Evolutionary conservation across 2,329 filamentous ascomycete genomes (phyloP).

Genomic region (Aspergillus niger): DNA sequence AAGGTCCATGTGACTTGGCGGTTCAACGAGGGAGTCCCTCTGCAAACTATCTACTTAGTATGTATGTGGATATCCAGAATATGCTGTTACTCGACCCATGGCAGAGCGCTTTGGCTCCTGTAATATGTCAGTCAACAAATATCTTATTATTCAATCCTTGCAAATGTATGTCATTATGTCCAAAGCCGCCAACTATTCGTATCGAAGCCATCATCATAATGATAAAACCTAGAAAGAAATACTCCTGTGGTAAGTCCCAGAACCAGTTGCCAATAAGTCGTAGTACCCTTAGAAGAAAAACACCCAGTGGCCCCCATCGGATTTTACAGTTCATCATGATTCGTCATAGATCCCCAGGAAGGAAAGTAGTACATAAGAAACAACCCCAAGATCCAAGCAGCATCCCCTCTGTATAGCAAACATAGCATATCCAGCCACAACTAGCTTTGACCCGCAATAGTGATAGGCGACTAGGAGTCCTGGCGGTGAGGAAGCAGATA

Average conservation of each 20-base stretch:
- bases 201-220: background rate
- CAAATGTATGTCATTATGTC: background rate
- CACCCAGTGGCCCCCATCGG: constrained; percentile 14
- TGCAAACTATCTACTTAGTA: no score
- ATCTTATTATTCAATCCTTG: background rate
- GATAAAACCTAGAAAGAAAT: background rate
- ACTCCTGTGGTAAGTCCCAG: background rate
- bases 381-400: constrained; percentile 1
- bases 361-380: constrained; percentile 1
- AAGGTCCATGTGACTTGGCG: background rate
- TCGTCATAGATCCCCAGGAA: constrained; percentile 17
- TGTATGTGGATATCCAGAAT: no score
- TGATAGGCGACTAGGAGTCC: background rate
- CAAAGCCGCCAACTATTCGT: background rate
- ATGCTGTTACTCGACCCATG: background rate
- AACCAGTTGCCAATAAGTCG: constrained; percentile 3
- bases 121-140: background rate
- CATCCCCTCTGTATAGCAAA: background rate
- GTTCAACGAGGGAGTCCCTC: no score
- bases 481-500: background rate
- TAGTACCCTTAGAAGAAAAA: constrained; percentile 17
- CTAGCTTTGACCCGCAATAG: background rate
- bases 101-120: background rate
- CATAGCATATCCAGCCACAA: background rate
- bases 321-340: constrained; percentile 23